phyloP scores from a whole-genome alignment of 1,284 basidiomycete genomes.

The Malassezia globosa region DNA sequence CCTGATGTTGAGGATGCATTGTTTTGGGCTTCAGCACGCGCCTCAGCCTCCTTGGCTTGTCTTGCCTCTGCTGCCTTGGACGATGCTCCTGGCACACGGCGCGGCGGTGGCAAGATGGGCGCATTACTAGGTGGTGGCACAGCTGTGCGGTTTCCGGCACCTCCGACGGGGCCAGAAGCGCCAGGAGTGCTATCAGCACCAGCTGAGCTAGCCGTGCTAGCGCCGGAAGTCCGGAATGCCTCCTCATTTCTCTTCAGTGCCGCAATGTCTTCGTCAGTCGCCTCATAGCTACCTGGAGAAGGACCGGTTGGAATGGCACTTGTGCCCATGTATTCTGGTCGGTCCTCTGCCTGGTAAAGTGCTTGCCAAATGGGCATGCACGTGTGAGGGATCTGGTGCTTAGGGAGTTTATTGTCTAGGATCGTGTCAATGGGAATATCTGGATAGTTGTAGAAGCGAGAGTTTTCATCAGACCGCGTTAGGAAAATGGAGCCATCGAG shows the following conservation, averaged over 20 bases:
- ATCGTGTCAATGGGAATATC: conserved; percentile 24
- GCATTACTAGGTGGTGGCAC: conserved; percentile 30
- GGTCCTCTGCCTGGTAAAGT: conserved; percentile 35
- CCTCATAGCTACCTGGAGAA: conserved; percentile 30
- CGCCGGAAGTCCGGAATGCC: not conserved
- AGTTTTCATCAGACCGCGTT: conserved; percentile 38
- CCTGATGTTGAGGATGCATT: not conserved
- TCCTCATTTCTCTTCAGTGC: not conserved
- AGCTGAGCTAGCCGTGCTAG: too few species aligned
- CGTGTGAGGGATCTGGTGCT: conserved; percentile 19
- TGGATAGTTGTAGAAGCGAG: conserved; percentile 30
- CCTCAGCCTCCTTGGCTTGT: too few species aligned
- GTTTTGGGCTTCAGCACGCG: too few species aligned
- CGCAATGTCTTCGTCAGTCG: conserved; percentile 28
- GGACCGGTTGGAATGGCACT: conserved; percentile 29
- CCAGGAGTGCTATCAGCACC: too few species aligned
- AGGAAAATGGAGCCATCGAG: conserved; percentile 42
- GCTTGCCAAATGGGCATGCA: conserved; percentile 38
- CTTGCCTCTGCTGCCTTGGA: not conserved
- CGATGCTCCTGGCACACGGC: too few species aligned
- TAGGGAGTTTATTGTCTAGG: conserved; percentile 24
- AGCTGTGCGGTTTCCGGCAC: too few species aligned
- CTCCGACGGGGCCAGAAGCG: conserved; percentile 31
- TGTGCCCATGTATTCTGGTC: conserved; percentile 29
- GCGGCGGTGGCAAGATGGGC: not conserved